These are phyloP conservation scores for Phytophthora macrochlamydospora DNA, from an alignment of 352 stramenopile genomes.

Conservation along the genomic window DNA sequence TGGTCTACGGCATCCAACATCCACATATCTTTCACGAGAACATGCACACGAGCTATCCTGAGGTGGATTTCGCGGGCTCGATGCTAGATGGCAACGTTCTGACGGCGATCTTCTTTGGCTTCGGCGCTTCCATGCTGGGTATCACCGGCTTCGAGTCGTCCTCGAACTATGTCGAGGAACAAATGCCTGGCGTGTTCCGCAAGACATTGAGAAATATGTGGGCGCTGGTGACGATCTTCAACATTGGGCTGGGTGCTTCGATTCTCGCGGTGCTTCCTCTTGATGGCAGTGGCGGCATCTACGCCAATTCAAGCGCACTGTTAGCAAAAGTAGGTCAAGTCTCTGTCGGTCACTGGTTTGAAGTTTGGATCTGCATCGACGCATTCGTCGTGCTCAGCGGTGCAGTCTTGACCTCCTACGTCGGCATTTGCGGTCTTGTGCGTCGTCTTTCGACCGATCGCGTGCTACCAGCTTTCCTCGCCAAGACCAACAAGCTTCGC, in stretches of 20 bases:
- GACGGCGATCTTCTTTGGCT: conserved; percentile 75
- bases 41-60: conserved; percentile 54
- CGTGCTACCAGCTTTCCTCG: conserved; percentile 54
- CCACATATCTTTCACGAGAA: conserved; percentile 65
- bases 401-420: conserved; percentile 83
- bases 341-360: conserved; percentile 40
- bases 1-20: conserved; percentile 65
- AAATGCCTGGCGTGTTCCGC: conserved; percentile 75
- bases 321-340: conserved; percentile 66
- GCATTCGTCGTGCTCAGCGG: conserved; percentile 88
- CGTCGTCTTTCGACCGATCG: conserved; percentile 74
- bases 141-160: conserved; percentile 91
- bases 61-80: conserved; percentile 55
- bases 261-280: conserved; percentile 77
- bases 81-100: conserved; percentile 42
- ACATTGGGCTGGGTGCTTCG: conserved; percentile 29
- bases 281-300: conserved; percentile 46
- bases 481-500: conserved; percentile 52
- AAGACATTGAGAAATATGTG: conserved; percentile 51
- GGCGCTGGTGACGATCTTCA: conserved; percentile 27
- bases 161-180: conserved; percentile 89
- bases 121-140: conserved; percentile 79
- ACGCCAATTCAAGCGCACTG: conserved; percentile 50
- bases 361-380: conserved; percentile 69
- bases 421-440: conserved; percentile 78